These are phyloP conservation scores for Raphidocelis subcapitata DNA, from an alignment of 139 green algal species.

Conservation along the genomic window DNA sequence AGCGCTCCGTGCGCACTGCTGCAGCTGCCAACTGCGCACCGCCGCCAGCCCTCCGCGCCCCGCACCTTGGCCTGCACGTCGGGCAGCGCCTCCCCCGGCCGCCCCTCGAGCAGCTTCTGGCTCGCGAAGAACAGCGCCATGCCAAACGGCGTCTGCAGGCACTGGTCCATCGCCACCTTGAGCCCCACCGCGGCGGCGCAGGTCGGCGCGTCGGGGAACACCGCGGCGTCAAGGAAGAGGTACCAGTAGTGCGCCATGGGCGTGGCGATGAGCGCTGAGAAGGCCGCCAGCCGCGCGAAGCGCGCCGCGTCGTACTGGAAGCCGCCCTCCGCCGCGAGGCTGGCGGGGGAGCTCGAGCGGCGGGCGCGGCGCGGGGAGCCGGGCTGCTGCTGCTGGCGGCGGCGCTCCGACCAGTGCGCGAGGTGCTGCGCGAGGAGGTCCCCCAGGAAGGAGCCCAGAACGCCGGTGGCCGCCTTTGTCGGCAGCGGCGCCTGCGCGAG, in stretches of 20 bases:
- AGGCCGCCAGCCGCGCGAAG: conserved; percentile 29
- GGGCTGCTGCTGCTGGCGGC: neutral
- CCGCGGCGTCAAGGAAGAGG: conserved; percentile 30
- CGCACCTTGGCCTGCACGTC: conserved; percentile 35
- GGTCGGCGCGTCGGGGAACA: conserved; percentile 25
- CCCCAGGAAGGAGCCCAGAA: conserved; percentile 40
- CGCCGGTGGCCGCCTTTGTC: conserved; percentile 28
- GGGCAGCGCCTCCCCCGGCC: conserved; percentile 9
- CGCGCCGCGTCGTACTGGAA: conserved; percentile 33
- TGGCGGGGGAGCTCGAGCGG: neutral
- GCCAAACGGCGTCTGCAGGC: conserved; percentile 37
- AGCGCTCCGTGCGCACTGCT: too few relatives aligned
- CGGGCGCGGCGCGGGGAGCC: neutral
- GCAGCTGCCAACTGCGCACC: too few relatives aligned
- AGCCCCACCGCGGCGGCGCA: conserved; percentile 31
- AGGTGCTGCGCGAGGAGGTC: conserved; percentile 43
- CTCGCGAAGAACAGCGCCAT: conserved; percentile 47
- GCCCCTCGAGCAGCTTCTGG: conserved; percentile 44
- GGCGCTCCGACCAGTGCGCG: neutral
- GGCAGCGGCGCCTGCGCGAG: conserved; percentile 7
- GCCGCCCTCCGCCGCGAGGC: neutral
- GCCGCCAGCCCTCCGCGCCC: too few relatives aligned
- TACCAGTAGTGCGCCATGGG: conserved; percentile 38
- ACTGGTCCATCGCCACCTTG: conserved; percentile 49
- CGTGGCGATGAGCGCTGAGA: conserved; percentile 33